Conservation (phyloP, 306 rosid genomes). For the Astragalus membranaceus region DNA sequence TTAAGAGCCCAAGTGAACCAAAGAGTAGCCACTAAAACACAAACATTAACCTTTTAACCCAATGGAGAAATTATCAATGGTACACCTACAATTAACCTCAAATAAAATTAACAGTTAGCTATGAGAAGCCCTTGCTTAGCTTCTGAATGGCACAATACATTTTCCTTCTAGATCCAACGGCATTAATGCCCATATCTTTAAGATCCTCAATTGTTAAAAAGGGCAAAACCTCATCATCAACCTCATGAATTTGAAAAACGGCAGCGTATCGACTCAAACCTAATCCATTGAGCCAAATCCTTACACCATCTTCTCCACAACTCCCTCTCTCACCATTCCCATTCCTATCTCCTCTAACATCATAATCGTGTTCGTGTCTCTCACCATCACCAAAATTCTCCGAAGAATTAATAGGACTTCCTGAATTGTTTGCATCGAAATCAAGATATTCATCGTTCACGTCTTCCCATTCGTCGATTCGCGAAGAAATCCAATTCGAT, state of each 20-base stretch:
- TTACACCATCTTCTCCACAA: conserved; percentile 68
- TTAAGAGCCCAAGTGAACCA: background rate
- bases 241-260: conserved; percentile 80
- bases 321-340: conserved; percentile 33
- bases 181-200: conserved; percentile 87
- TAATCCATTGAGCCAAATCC: conserved; percentile 81
- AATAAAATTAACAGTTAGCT: background rate
- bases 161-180: conserved; percentile 80
- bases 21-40: background rate
- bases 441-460: conserved; percentile 53
- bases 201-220: conserved; percentile 60
- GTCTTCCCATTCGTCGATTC: conserved; percentile 39
- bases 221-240: conserved; percentile 84
- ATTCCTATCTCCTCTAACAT: conserved; percentile 38
- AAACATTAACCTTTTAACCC: background rate
- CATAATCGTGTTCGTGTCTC: conserved; percentile 3
- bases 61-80: conserved; percentile 14
- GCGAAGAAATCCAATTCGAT: conserved; percentile 64
- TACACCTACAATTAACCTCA: background rate
- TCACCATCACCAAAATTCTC: conserved; percentile 63
- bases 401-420: conserved; percentile 51
- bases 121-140: conserved; percentile 82
- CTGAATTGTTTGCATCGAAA: conserved; percentile 64
- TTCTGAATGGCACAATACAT: conserved; percentile 77
- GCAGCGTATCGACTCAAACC: conserved; percentile 82